These are phyloP conservation scores for Moricandia moricandioides DNA, from an alignment of 345 rosid species.

Conservation along the genomic window DNA sequence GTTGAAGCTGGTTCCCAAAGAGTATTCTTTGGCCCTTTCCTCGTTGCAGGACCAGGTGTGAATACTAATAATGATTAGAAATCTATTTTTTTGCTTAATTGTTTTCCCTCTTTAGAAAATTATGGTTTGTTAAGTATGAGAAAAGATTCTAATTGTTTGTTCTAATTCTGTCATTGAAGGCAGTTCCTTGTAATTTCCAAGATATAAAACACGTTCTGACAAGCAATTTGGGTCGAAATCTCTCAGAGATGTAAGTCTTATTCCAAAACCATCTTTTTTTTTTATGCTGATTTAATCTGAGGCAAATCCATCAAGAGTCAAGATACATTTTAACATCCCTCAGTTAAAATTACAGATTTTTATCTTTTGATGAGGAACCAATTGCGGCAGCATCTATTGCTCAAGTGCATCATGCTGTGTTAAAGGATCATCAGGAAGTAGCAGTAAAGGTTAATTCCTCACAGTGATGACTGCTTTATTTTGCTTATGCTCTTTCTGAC, in stretches of 20 bases:
- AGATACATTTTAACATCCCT: neutral
- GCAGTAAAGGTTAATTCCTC: constrained; percentile 66
- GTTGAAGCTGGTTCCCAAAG: constrained; percentile 71
- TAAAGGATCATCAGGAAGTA: constrained; percentile 64
- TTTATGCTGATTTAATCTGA: neutral
- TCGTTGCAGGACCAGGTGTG: constrained; percentile 78
- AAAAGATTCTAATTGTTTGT: neutral
- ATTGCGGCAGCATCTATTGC: constrained; percentile 97
- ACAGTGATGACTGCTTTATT: neutral
- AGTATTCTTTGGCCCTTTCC: constrained; percentile 64
- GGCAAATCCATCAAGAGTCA: neutral
- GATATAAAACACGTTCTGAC: constrained; percentile 54
- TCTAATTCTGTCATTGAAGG: constrained; percentile 43
- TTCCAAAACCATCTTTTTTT: neutral
- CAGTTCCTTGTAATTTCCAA: constrained; percentile 68
- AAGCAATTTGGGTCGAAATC: constrained; percentile 56
- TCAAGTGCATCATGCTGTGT: constrained; percentile 78
- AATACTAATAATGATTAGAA: neutral
- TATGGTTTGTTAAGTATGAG: neutral
- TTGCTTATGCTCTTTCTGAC: constrained; percentile 5
- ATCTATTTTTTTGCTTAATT: neutral
- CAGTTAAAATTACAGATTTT: constrained; percentile 49
- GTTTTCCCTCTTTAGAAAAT: neutral
- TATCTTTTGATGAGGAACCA: constrained; percentile 78
- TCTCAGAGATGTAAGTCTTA: constrained; percentile 56